Conservation (phyloP, 371 early-diverging fungal genomes). For the Mucor racemosus region DNA sequence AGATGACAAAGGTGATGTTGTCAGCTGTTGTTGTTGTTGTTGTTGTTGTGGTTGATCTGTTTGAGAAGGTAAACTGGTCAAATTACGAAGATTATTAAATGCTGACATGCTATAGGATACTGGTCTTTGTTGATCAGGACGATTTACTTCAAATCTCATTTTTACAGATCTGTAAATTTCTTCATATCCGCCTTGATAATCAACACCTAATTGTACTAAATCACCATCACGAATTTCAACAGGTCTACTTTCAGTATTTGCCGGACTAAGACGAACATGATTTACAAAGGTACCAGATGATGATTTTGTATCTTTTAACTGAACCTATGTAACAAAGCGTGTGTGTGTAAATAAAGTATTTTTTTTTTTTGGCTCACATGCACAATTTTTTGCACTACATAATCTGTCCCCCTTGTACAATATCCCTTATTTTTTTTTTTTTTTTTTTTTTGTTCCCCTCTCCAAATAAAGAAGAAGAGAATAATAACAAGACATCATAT, state of each 20-base stretch:
- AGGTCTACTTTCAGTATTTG: slow-evolving; percentile 84
- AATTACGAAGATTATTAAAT: slow-evolving; percentile 34
- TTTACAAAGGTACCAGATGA: slow-evolving; percentile 97
- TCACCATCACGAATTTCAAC: slow-evolving; percentile 89
- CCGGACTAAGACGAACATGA: slow-evolving; percentile 85
- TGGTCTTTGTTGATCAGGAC: slow-evolving; percentile 37
- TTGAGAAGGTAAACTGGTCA: slow-evolving; percentile 17
- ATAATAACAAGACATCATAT: slow-evolving; percentile 1
- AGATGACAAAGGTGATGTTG: slow-evolving; percentile 8
- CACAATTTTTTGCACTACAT: slow-evolving; percentile 17
- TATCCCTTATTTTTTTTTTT: neutral
- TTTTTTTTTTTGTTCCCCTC: neutral
- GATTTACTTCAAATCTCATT: slow-evolving; percentile 81
- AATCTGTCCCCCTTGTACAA: slow-evolving; percentile 3
- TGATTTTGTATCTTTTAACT: slow-evolving; percentile 78
- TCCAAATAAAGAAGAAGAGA: neutral
- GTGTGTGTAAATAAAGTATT: slow-evolving; percentile 2
- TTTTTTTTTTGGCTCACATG: slow-evolving; percentile 15
- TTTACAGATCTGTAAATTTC: slow-evolving; percentile 79
- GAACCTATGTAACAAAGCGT: slow-evolving; percentile 11
- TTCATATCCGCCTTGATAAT: slow-evolving; percentile 89
- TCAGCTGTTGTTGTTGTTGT: slow-evolving; percentile 17
- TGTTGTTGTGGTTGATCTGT: slow-evolving; percentile 7
- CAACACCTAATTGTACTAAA: slow-evolving; percentile 92
- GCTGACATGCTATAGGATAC: slow-evolving; percentile 33